Conservation (phyloP, 2,329 filamentous ascomycete species). For the Hypocreales sp. region DNA sequence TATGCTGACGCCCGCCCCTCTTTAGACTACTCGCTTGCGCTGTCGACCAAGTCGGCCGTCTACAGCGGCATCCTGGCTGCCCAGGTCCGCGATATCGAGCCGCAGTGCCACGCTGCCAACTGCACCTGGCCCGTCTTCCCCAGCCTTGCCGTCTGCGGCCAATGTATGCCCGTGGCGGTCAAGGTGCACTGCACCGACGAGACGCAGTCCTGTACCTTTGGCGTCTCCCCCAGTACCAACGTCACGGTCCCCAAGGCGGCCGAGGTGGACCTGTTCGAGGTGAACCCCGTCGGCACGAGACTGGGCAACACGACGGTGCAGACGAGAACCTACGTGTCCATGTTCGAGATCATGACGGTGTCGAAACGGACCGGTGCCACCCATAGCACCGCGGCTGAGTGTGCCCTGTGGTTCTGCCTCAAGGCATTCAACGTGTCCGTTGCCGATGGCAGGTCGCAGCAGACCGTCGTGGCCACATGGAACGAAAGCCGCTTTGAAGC, state of each 20-base stretch:
- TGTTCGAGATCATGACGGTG: slow-evolving; percentile 18
- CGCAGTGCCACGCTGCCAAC: slow-evolving; percentile 15
- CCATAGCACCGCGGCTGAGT: slow-evolving; percentile 12
- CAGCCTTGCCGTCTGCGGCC: slow-evolving; percentile 18
- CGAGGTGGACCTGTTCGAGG: slow-evolving; percentile 13
- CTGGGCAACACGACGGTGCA: slow-evolving; percentile 4
- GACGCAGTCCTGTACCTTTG: slow-evolving; percentile 13
- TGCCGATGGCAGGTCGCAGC: slow-evolving; percentile 12
- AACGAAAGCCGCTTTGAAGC: slow-evolving; percentile 12
- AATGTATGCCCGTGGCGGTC: slow-evolving; percentile 9
- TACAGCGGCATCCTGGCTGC: slow-evolving; percentile 20
- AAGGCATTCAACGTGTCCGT: slow-evolving; percentile 14
- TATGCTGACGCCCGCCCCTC: background rate
- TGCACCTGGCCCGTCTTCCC: slow-evolving; percentile 21
- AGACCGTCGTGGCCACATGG: slow-evolving; percentile 11
- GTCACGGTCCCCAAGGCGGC: slow-evolving; percentile 8
- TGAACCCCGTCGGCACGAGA: slow-evolving; percentile 8
- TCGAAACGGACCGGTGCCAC: slow-evolving; percentile 8
- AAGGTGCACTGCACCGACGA: slow-evolving; percentile 7
- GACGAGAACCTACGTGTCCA: slow-evolving; percentile 15
- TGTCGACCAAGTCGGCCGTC: slow-evolving; percentile 22
- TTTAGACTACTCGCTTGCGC: slow-evolving; percentile 8
- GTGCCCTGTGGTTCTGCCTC: slow-evolving; percentile 21
- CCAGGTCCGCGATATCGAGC: slow-evolving; percentile 10
- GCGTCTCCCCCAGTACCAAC: slow-evolving; percentile 12